A percentile compares a stretch with the other conserved stretches of the same genome.
phyloP scores from a whole-genome alignment of 2,329 filamentous ascomycete genomes.

The Microascus cirrosus region DNA sequence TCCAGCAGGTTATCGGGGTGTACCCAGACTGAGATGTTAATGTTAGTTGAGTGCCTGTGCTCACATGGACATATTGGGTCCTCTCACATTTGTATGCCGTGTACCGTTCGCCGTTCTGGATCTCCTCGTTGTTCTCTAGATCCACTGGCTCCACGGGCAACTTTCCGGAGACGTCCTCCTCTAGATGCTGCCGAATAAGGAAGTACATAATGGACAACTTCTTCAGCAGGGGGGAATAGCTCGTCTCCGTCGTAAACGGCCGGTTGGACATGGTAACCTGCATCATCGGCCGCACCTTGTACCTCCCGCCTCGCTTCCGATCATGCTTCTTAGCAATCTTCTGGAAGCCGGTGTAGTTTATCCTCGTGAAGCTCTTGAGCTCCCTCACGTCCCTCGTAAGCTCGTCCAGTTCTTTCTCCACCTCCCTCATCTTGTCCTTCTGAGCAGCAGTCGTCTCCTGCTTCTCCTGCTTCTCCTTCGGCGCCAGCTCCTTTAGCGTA shows the following conservation, averaged over 20 bases:
- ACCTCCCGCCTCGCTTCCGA: conserved; percentile 74
- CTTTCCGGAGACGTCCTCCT: conserved; percentile 35
- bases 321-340: conserved; percentile 99
- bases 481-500: conserved; percentile 69
- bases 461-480: conserved; percentile 42
- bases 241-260: conserved; percentile 85
- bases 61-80: background rate
- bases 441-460: conserved; percentile 30
- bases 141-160: conserved; percentile 24
- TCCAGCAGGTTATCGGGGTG: conserved; percentile 92
- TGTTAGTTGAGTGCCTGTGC: conserved; percentile 16
- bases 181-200: conserved; percentile 76
- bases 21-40: conserved; percentile 61
- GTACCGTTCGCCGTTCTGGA: conserved; percentile 60
- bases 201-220: conserved; percentile 93
- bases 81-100: conserved; percentile 73
- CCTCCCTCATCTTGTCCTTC: conserved; percentile 50
- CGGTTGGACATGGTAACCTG: conserved; percentile 79
- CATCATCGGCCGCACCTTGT: conserved; percentile 84
- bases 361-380: conserved; percentile 86
- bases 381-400: conserved; percentile 89
- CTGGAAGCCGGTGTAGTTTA: conserved; percentile 96
- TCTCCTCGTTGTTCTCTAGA: conserved; percentile 41
- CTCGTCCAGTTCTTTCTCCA: conserved; percentile 68
- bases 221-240: conserved; percentile 82